Percentiles rank a stretch among this genome's conserved stretches.
phyloP scores from a whole-genome alignment of 208 protist genomes.

The Leptomonas seymouri region DNA sequence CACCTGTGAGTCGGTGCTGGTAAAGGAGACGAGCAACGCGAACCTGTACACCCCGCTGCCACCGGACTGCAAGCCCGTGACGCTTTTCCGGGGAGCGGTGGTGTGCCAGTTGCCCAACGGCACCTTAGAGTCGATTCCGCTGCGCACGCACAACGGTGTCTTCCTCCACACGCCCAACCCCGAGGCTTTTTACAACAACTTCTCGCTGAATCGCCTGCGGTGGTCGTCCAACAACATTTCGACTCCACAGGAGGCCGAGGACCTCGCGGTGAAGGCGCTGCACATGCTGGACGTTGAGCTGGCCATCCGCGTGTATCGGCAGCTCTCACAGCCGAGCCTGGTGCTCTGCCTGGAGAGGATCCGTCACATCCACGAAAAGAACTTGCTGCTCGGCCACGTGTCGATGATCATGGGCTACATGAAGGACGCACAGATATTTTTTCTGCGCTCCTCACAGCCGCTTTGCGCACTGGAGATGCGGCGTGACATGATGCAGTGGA shows the following conservation, averaged over 20 bases:
- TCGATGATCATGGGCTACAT: slow-evolving; percentile 95
- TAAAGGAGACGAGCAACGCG: slow-evolving; percentile 54
- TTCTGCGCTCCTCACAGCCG: slow-evolving; percentile 92
- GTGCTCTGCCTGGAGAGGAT: slow-evolving; percentile 94
- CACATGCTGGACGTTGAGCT: slow-evolving; percentile 94
- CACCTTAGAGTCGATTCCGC: slow-evolving; percentile 56
- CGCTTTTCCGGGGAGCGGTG: slow-evolving; percentile 80
- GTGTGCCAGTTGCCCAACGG: slow-evolving; percentile 80
- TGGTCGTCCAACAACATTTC: slow-evolving; percentile 91
- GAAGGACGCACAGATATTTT: slow-evolving; percentile 93
- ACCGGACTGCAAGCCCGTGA: slow-evolving; percentile 70
- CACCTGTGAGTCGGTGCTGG: slow-evolving; percentile 79
- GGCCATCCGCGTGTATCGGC: slow-evolving; percentile 93
- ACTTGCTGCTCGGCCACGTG: slow-evolving; percentile 95
- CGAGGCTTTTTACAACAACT: slow-evolving; percentile 90
- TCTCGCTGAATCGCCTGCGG: slow-evolving; percentile 92
- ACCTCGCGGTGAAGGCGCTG: slow-evolving; percentile 92
- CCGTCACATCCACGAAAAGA: slow-evolving; percentile 92
- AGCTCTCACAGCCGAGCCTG: slow-evolving; percentile 91
- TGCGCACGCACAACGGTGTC: slow-evolving; percentile 81
- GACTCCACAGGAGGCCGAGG: slow-evolving; percentile 69
- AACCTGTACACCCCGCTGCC: slow-evolving; percentile 81
- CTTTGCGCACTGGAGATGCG: slow-evolving; percentile 96
- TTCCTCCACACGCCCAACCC: slow-evolving; percentile 49
- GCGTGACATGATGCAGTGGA: slow-evolving; percentile 97